Evolutionary conservation across 75 land plant species (phyloP), one percentile per base, ranked within the genome.

Genomic region (Cupressus sempervirens): DNA sequence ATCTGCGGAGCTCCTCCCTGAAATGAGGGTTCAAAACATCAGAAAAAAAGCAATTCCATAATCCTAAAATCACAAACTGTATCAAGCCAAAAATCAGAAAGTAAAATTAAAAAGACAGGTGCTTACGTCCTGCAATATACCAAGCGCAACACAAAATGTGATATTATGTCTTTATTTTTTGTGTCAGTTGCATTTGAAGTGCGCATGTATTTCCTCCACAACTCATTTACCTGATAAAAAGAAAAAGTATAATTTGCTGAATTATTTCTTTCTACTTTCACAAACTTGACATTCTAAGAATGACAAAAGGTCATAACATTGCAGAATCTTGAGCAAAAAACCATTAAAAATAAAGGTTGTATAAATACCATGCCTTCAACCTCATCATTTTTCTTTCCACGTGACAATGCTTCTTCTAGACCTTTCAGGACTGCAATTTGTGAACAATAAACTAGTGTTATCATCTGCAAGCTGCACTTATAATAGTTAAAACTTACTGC

Each of bases 1-100:
- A 96, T 85, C 92, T 94, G 12, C 99, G 93, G 65, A 94, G 83
- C 20, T 98, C 98, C 83, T 96, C 99, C n/a, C 99, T 97, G 88
- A 16, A 88, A 67, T 8, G 83, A 9, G 30, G 75, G 30, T 52
- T 18, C 23, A 83, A 65, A 18, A 67, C 23, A 85, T 38, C n/a
- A 75, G 14, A 16, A 56, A 35, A 7, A 52, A 50, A 82, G 53
- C 50, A 23, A 83, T 76, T 56, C 52, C 29, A 18, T 36, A 29
- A 88, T 50, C n/a, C 5, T 54, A 58, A 74, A 82, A 35, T 36
- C 12, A 79, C 56, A 68, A 13, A 35, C 16, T 68, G 26, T 29
- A 34, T 52, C 50, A 72, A 34, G 14, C 5, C 35, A 13, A 85
- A 70, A 70, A 4, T 26, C 74, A 32, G 13, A 75, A 23, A 70